phyloP scores from a whole-genome alignment of 139 green algal genomes.

The Desmodesmus armatus region DNA sequence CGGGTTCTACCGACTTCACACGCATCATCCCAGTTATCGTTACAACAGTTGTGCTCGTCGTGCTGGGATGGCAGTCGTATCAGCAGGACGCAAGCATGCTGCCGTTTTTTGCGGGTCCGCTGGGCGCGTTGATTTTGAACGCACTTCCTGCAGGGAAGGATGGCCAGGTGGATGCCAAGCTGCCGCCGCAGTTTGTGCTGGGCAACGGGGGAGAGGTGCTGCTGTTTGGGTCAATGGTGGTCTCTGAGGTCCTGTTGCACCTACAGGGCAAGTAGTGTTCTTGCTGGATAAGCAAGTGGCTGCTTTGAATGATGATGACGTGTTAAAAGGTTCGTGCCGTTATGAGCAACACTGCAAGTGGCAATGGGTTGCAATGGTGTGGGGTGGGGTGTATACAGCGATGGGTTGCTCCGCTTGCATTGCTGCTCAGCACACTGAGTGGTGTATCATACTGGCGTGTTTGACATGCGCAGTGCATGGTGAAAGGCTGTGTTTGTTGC shows the following conservation, averaged over 20 bases:
- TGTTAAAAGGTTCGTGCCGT: no score
- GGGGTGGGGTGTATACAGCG: no score
- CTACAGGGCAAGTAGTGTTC: not conserved
- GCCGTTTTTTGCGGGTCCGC: constrained; percentile 9
- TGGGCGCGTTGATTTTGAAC: not conserved
- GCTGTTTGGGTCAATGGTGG: constrained; percentile 11
- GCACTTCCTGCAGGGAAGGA: not conserved
- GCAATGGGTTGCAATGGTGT: no score
- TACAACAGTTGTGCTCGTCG: not conserved
- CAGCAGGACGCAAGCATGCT: not conserved
- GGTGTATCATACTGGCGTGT: no score
- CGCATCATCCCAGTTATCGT: not conserved
- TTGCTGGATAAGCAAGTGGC: not conserved
- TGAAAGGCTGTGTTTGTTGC: no score
- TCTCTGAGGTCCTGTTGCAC: constrained; percentile 17
- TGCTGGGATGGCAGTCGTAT: constrained; percentile 9
- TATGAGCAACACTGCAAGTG: no score
- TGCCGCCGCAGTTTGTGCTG: constrained; percentile 29
- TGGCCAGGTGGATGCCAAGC: not conserved
- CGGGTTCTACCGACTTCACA: not conserved
- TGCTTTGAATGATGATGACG: no score
- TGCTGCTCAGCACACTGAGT: no score
- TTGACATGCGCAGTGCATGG: no score
- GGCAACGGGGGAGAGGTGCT: constrained; percentile 21
- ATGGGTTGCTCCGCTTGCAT: no score